Base-by-base conservation (phyloP, 192 early-diverging fungal genomes). In the Coemansia sp. region DNA sequence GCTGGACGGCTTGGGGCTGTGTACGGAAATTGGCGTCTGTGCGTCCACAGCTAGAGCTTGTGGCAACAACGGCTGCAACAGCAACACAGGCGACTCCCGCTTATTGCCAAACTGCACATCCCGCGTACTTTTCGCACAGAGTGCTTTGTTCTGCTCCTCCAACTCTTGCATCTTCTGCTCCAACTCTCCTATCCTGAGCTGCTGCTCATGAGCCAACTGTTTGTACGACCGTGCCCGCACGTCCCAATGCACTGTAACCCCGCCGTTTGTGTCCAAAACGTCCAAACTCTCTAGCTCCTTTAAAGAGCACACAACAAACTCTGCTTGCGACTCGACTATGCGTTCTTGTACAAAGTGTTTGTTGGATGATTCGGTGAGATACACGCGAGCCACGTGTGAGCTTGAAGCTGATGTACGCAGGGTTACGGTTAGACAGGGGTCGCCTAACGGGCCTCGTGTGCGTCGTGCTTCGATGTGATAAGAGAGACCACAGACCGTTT, bases 401-500 rank as follows among this genome's bases (percentile, higher is more conserved):
- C 6, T 34, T 34, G 7, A 26, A 2, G 25, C 25, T 26, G 25
- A 71, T 54, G 2, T 53, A 34, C 36, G 40, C 12, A 53, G 14
- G 51, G 51, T 26, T 22, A 53, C 15, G 23, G 12, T 53, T 4
- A 81, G 57, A 22, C 69, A 66, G 5, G 72, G 58, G 59, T 71
- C 69, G 31, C 78, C 78, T 7, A 70, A 49, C 40, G 38, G 37
- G 11, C 47, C 71, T 21, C 73, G 65, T 10, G 34, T 64, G 22
- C 78, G 62, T 14, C 73, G 65, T 1, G 44, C 70, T 23, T 71
- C 68, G 23, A 58, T 55, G 49, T 51, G 60, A 72, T 73, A 81
- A 15, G 66, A 61, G 0, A 54, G 34, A 49, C 78, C 78, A 36
- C 66, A 66, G 0, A 62, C 73, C 0, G 68, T 14, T 15, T 57